These are phyloP conservation scores for Colletotrichum simmondsii DNA, from an alignment of 2,329 filamentous ascomycete species.

Conservation along the genomic window DNA sequence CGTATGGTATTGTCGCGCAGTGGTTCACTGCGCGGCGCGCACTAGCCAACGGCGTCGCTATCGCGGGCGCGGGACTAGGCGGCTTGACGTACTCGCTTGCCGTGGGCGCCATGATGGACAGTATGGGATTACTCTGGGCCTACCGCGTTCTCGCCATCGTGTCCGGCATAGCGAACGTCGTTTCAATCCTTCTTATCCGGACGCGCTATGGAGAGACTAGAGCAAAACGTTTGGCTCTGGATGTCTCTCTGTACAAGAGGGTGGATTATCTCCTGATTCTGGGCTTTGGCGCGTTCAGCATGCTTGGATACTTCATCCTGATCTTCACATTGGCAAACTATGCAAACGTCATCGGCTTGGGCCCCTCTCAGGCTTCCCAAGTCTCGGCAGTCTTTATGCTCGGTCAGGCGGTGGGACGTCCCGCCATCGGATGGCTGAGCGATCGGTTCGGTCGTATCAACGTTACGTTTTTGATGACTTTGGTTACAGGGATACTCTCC, in stretches of 20 bases:
- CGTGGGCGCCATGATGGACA: conserved; percentile 48
- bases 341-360: not conserved
- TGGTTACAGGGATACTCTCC: no score
- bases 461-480: not conserved
- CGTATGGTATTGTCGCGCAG: conserved; percentile 48
- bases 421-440: not conserved
- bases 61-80: conserved; percentile 51
- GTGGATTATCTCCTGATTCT: not conserved
- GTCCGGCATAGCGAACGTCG: conserved; percentile 41
- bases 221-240: not conserved
- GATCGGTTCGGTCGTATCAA: not conserved
- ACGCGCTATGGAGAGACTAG: not conserved
- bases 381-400: not conserved
- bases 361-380: not conserved
- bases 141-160: conserved; percentile 50
- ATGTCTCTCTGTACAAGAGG: not conserved
- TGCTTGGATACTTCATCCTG: not conserved
- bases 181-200: conserved; percentile 45
- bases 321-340: not conserved
- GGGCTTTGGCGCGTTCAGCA: not conserved
- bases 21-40: conserved; percentile 52
- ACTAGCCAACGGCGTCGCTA: conserved; percentile 51
- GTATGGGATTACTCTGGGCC: conserved; percentile 46
- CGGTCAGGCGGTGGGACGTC: not conserved
- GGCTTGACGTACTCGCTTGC: conserved; percentile 48